Percentiles rank a stretch among this genome's conserved stretches.
phyloP scores from a whole-genome alignment of 2,329 filamentous ascomycete species.

The Dothistroma pini region DNA sequence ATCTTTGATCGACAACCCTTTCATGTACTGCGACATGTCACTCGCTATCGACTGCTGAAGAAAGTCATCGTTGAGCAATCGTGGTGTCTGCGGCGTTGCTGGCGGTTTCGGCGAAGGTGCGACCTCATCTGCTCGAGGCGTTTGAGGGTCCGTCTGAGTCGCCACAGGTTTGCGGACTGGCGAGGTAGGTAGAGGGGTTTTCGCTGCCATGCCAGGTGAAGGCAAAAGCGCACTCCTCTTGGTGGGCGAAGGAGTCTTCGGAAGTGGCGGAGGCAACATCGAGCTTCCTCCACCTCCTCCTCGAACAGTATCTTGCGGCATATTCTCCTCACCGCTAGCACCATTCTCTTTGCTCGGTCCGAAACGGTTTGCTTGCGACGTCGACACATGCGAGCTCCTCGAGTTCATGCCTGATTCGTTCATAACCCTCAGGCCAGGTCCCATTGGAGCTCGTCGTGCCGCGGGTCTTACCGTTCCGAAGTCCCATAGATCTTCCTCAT shows the following conservation, averaged over 20 bases:
- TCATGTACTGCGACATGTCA: conserved; percentile 41
- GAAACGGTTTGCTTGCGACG: conserved; percentile 34
- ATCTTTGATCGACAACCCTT: conserved; percentile 33
- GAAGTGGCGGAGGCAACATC: conserved; percentile 36
- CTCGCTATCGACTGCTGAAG: conserved; percentile 48
- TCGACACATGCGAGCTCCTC: conserved; percentile 48
- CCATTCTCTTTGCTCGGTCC: conserved; percentile 36
- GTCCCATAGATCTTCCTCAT: conserved; percentile 92
- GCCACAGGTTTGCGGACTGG: conserved; percentile 41
- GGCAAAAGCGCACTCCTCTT: conserved; percentile 36
- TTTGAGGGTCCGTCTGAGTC: conserved; percentile 35
- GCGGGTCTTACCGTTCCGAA: conserved; percentile 91
- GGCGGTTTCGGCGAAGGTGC: conserved; percentile 32
- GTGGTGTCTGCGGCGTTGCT: conserved; percentile 32
- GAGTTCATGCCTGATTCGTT: conserved; percentile 79
- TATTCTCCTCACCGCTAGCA: conserved; percentile 36
- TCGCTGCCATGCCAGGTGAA: conserved; percentile 41
- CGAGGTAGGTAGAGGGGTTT: conserved; percentile 45
- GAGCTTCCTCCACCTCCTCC: conserved; percentile 17
- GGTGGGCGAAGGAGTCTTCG: conserved; percentile 42
- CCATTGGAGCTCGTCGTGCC: conserved; percentile 53
- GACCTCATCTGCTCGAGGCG: conserved; percentile 27
- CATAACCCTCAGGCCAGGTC: conserved; percentile 65
- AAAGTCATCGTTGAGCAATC: conserved; percentile 43
- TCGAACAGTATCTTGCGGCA: conserved; percentile 13